These are phyloP conservation scores for Porphyra umbilicalis DNA, from an alignment of 31 red algal genomes.

Conservation along the genomic window DNA sequence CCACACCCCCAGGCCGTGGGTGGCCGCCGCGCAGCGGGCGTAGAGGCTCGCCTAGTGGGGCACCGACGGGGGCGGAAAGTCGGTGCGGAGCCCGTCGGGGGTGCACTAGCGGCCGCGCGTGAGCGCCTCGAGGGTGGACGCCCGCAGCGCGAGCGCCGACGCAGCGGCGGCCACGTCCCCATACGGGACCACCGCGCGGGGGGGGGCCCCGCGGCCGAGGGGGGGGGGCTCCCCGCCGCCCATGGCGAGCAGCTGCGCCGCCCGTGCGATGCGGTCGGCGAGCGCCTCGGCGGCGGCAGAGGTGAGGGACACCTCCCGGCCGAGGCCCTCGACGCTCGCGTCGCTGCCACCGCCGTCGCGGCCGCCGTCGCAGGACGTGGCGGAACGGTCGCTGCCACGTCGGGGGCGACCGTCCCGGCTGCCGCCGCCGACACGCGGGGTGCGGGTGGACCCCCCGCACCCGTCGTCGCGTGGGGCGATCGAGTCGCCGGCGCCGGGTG, in stretches of 20 bases:
- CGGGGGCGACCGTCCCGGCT: too few relatives aligned
- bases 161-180: background rate
- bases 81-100: background rate
- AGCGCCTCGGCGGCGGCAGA: background rate
- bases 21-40: background rate
- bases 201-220: background rate
- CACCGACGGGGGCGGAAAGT: background rate
- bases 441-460: too few relatives aligned
- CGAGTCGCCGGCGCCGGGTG: too few relatives aligned
- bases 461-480: too few relatives aligned
- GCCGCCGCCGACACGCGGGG: too few relatives aligned
- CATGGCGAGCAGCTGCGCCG: background rate
- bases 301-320: background rate
- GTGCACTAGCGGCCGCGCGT: background rate
- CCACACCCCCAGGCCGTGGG: background rate
- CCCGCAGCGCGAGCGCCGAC: background rate
- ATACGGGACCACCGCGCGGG: background rate
- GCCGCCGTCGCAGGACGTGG: too few relatives aligned
- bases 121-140: background rate
- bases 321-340: background rate
- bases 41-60: background rate
- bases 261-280: background rate
- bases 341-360: too few relatives aligned
- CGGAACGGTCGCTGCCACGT: too few relatives aligned
- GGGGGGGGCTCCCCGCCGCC: background rate